A percentile compares a stretch with the other conserved stretches of the same genome.
Evolutionary conservation across 179 eudicot genomes (phyloP).

Genomic region (Gypsophila paniculata): DNA sequence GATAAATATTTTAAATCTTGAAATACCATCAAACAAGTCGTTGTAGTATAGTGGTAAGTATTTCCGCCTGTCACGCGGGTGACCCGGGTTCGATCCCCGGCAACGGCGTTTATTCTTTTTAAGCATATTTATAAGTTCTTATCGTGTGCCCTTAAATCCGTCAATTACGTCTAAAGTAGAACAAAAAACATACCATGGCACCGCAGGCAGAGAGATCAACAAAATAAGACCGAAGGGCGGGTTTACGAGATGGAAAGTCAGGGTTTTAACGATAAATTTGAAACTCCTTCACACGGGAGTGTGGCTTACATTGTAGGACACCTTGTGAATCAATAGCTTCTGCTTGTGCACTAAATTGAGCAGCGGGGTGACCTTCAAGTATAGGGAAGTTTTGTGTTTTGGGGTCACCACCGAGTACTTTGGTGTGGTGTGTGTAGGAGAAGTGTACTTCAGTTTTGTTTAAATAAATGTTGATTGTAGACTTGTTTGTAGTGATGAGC

Average conservation of each 20-base stretch:
- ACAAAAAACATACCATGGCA: constrained; percentile 45
- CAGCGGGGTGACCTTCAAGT: constrained; percentile 51
- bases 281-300: constrained; percentile 44
- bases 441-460: background rate
- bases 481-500: background rate
- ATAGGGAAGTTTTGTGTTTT: constrained; percentile 50
- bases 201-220: constrained; percentile 58
- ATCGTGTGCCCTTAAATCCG: too few species aligned
- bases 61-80: constrained; percentile 99
- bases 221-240: constrained; percentile 55
- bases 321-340: constrained; percentile 32
- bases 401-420: too few species aligned
- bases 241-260: constrained; percentile 46
- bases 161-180: too few species aligned
- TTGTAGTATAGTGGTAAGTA: constrained; percentile 99
- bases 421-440: background rate
- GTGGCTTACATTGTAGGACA: constrained; percentile 7
- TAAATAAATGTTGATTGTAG: too few species aligned
- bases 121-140: too few species aligned
- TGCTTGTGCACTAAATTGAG: constrained; percentile 43
- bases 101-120: too few species aligned
- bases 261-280: constrained; percentile 70
- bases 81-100: constrained; percentile 99
- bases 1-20: too few species aligned
- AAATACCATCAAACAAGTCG: constrained; percentile 31